phyloP scores from a whole-genome alignment of 2,329 filamentous ascomycete genomes.

The Aspergillus alliaceus region DNA sequence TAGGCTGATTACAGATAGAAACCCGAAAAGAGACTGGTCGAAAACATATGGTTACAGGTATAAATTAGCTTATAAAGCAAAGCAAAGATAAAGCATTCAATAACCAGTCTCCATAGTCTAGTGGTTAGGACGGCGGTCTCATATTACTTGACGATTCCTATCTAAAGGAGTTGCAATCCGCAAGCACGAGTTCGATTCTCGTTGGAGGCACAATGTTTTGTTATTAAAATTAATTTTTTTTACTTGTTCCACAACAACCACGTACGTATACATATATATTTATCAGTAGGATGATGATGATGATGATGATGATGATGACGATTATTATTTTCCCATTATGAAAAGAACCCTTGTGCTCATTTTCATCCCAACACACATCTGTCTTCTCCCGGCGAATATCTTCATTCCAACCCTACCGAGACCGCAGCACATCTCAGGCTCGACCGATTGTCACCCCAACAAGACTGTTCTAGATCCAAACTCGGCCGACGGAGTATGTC shows the following conservation, averaged over 20 bases:
- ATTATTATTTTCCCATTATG: too few relatives aligned
- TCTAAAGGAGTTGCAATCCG: conserved; percentile 1
- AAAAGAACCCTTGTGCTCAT: too few relatives aligned
- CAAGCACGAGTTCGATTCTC: conserved; percentile 4
- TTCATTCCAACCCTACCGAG: too few relatives aligned
- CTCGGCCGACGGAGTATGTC: too few relatives aligned
- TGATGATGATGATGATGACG: too few relatives aligned
- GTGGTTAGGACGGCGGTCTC: conserved; percentile 2
- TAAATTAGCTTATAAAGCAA: background rate
- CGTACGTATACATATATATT: too few relatives aligned
- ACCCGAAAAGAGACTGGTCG: background rate
- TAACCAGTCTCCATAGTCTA: background rate
- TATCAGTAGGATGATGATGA: too few relatives aligned
- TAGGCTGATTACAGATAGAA: background rate
- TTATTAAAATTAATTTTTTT: background rate
- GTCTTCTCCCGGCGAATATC: too few relatives aligned
- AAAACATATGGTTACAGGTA: too few relatives aligned
- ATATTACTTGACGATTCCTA: background rate
- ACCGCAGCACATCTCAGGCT: background rate
- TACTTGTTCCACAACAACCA: too few relatives aligned
- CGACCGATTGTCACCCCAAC: too few relatives aligned
- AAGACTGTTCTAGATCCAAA: background rate
- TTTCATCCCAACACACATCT: too few relatives aligned
- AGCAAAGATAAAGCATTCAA: background rate
- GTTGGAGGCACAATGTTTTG: background rate